These are phyloP conservation scores for Candida koratica DNA, from an alignment of 805 yeast species.

Conservation along the genomic window DNA sequence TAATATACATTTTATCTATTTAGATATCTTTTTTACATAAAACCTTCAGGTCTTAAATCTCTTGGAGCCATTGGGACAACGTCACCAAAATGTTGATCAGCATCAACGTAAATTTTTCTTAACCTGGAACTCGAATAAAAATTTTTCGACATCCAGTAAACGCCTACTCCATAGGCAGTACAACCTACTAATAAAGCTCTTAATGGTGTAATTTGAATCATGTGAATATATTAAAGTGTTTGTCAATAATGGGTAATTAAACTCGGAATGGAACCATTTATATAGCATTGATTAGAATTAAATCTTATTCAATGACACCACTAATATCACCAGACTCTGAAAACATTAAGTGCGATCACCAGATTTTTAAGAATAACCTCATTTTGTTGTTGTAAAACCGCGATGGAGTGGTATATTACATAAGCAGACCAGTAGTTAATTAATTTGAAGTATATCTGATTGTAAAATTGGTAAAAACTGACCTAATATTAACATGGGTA, in stretches of 20 bases:
- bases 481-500: conserved; percentile 80
- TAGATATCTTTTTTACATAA: not conserved
- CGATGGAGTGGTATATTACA: not conserved
- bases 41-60: conserved; percentile 8
- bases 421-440: conserved; percentile 15
- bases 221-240: conserved; percentile 5
- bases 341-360: conserved; percentile 9
- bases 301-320: too few relatives aligned
- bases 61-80: conserved; percentile 19
- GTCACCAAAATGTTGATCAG: conserved; percentile 27
- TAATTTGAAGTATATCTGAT: conserved; percentile 28
- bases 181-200: conserved; percentile 33
- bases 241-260: too few relatives aligned
- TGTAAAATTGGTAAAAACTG: conserved; percentile 66
- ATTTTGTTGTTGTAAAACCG: not conserved
- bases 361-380: conserved; percentile 8
- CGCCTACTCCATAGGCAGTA: conserved; percentile 29
- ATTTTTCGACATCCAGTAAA: conserved; percentile 27
- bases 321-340: too few relatives aligned
- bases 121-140: conserved; percentile 30
- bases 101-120: conserved; percentile 25
- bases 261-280: too few relatives aligned
- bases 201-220: conserved; percentile 17
- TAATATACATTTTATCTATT: too few relatives aligned
- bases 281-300: too few relatives aligned